These are phyloP conservation scores for Cucumis hystrix DNA, from an alignment of 306 rosid genomes.

Conservation along the genomic window DNA sequence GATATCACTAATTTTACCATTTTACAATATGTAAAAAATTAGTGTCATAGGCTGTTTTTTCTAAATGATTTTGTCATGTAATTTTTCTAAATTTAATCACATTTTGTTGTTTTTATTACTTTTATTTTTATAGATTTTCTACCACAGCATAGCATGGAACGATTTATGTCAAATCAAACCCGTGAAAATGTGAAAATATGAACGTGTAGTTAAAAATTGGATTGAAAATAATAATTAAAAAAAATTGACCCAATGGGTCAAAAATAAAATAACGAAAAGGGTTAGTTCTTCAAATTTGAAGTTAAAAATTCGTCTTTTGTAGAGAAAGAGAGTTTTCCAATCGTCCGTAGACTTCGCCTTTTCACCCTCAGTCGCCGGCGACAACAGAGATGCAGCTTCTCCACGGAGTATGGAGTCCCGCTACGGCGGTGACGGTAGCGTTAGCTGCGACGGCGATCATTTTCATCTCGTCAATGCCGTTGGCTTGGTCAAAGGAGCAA, in stretches of 20 bases:
- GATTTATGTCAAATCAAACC: too few species aligned
- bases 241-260: neutral
- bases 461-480: neutral
- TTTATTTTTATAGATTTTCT: too few species aligned
- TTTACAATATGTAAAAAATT: too few species aligned
- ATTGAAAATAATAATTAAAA: neutral
- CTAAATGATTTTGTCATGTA: too few species aligned
- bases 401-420: neutral
- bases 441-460: neutral
- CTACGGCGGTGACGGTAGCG: slow-evolving; percentile 9
- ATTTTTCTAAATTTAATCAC: too few species aligned
- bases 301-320: neutral
- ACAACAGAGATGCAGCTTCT: neutral
- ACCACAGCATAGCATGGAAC: accelerated
- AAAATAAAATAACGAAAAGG: neutral
- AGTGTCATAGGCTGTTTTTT: too few species aligned
- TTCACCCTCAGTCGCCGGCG: neutral
- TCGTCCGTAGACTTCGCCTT: neutral
- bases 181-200: too few species aligned
- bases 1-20: too few species aligned
- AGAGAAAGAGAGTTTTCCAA: neutral
- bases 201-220: too few species aligned
- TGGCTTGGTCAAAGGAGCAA: slow-evolving; percentile 28
- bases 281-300: neutral
- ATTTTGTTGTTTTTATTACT: too few species aligned